Conservation (phyloP, 2,329 filamentous ascomycete species). For the Calonectria hongkongensis region DNA sequence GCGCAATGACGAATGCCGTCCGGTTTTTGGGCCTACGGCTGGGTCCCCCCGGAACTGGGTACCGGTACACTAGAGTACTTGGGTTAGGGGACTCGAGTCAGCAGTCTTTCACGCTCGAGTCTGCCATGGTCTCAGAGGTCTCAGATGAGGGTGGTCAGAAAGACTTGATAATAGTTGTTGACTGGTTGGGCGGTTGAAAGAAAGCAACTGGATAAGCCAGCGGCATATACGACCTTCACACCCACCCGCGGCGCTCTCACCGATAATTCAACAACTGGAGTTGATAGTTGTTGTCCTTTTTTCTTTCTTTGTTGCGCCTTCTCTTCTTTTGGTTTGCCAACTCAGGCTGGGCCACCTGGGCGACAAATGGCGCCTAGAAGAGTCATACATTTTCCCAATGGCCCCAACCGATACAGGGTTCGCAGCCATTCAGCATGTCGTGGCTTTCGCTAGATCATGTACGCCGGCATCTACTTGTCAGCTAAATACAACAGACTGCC, state of each 20-base stretch:
- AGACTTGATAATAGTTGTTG: conserved; percentile 22
- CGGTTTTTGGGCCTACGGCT: conserved; percentile 39
- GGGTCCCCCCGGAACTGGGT: conserved; percentile 49
- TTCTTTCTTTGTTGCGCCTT: neutral
- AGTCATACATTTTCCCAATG: conserved; percentile 26
- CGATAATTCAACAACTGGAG: conserved; percentile 17
- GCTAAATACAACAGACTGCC: conserved; percentile 28
- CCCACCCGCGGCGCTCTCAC: conserved; percentile 3
- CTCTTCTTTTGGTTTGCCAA: conserved; percentile 28
- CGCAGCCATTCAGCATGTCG: conserved; percentile 35
- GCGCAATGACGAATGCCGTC: conserved; percentile 50
- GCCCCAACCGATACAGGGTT: conserved; percentile 17
- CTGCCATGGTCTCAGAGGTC: conserved; percentile 3
- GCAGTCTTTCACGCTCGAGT: conserved; percentile 26
- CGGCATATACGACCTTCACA: conserved; percentile 24
- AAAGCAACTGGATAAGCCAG: conserved; percentile 5
- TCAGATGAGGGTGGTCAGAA: conserved; percentile 38
- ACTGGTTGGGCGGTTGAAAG: conserved; percentile 31
- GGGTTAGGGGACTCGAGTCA: conserved; percentile 39
- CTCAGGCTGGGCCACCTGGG: conserved; percentile 27
- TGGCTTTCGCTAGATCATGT: conserved; percentile 28
- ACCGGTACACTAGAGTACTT: conserved; percentile 45
- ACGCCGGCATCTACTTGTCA: conserved; percentile 32
- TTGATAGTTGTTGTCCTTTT: neutral
- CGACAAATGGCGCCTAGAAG: conserved; percentile 20